Conservation (phyloP, 2,329 filamentous ascomycete species). For the Fusarium musae region DNA sequence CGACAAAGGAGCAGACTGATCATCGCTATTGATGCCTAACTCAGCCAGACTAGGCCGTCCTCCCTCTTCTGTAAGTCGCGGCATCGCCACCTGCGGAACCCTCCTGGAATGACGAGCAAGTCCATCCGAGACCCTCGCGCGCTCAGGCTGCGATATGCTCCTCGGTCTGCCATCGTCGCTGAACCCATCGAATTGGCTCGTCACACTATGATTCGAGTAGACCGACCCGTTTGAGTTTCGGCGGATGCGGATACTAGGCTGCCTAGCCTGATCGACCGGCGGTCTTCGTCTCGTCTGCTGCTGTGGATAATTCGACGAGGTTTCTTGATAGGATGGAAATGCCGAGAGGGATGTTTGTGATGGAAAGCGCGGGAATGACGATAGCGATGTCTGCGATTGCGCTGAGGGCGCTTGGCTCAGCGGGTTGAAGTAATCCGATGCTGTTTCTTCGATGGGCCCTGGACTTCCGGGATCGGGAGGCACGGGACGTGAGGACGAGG, state of each 20-base stretch:
- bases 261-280: slow-evolving; percentile 28
- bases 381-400: slow-evolving; percentile 37
- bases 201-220: slow-evolving; percentile 22
- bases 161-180: slow-evolving; percentile 44
- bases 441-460: slow-evolving; percentile 35
- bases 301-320: neutral
- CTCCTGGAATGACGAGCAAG: slow-evolving; percentile 46
- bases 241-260: slow-evolving; percentile 43
- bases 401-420: slow-evolving; percentile 34
- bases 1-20: slow-evolving; percentile 35
- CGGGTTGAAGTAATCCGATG: slow-evolving; percentile 41
- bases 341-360: slow-evolving; percentile 28
- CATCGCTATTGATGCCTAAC: slow-evolving; percentile 38
- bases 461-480: slow-evolving; percentile 33
- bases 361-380: slow-evolving; percentile 24
- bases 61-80: slow-evolving; percentile 55
- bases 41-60: slow-evolving; percentile 50
- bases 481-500: slow-evolving; percentile 18
- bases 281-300: slow-evolving; percentile 24
- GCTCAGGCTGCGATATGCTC: slow-evolving; percentile 51
- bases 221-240: slow-evolving; percentile 41
- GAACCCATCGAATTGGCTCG: slow-evolving; percentile 14
- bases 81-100: slow-evolving; percentile 50
- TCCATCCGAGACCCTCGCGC: slow-evolving; percentile 35
- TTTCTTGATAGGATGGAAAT: slow-evolving; percentile 20